Evolutionary conservation across 2,329 filamentous ascomycete genomes (phyloP), one percentile per base, ranked within the genome.

Genomic region (Penicillium sp.): DNA sequence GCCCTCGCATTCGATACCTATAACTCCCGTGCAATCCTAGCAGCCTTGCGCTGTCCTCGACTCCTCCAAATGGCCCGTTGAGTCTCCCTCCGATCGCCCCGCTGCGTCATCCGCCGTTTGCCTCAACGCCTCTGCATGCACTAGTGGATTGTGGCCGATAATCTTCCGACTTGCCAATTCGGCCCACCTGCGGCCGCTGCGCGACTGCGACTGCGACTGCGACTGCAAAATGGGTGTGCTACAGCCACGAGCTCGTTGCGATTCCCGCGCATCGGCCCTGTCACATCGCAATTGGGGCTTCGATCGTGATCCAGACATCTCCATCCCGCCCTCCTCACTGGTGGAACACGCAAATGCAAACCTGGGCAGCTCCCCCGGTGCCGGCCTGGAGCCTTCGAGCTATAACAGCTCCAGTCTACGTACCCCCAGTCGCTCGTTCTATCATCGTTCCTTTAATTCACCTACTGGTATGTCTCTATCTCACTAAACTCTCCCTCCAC

Each of bases 361-460:
- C 15, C 51, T 64, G 50, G 64, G 62, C 51, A 67, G 60, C 42
- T 60, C 62, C 17, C 62, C 68, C 18, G 59, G 58, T 20, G 56
- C 60, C 32, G 63, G 66, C 17, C 44, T 63, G 7, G 67, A 71
- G 26, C 42, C 68, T 5, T 60, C 65, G 15, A 62, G 65, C 41
- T 63, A 66, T 47, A 65, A 63, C 45, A 65, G 63, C 23, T 64
- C 60, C 32, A 73, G 68, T 51, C 62, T 67, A 45, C 70, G 70
- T 52, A 75, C 75, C 15, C 75, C 75, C 7, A 68, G 68, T 24
- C 70, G 75, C 39, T 78, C 75, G 2, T 78, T 77, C 54, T 72
- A 72, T 41, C 75, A 75, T 49, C 67, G 75, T 15, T 73, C 75
- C n/a, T 73, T 77, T 53, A 72, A 74, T 58, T 68, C 67, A 37